Conservation (phyloP, 768 basidiomycete species). For the Mycena indigotica region DNA sequence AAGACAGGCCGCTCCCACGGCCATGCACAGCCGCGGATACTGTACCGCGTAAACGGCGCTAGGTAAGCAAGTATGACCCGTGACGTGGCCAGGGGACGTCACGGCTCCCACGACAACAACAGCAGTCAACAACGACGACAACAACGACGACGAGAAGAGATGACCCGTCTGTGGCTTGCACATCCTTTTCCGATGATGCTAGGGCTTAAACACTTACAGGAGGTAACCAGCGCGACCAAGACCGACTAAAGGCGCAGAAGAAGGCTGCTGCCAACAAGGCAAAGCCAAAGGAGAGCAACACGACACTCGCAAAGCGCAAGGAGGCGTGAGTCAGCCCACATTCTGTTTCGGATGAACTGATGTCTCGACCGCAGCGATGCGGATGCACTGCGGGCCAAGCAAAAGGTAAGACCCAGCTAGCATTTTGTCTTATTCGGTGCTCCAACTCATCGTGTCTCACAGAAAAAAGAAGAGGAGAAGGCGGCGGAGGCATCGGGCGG, state of each 20-base stretch:
- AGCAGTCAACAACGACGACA: too few relatives aligned
- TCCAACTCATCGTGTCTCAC: slow-evolving; percentile 17
- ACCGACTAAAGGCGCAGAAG: slow-evolving; percentile 74
- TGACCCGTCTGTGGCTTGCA: slow-evolving; percentile 63
- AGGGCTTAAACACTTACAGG: slow-evolving; percentile 48
- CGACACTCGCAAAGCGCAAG: slow-evolving; percentile 65
- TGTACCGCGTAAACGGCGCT: too few relatives aligned
- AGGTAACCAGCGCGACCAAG: slow-evolving; percentile 81
- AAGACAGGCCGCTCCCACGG: too few relatives aligned
- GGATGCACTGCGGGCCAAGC: slow-evolving; percentile 72
- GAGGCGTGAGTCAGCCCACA: slow-evolving; percentile 59
- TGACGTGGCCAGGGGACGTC: too few relatives aligned
- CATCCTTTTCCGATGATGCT: too few relatives aligned
- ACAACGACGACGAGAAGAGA: too few relatives aligned
- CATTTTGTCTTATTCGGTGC: slow-evolving; percentile 4
- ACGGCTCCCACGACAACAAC: too few relatives aligned
- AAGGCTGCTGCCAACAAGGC: slow-evolving; percentile 56
- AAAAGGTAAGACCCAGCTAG: slow-evolving; percentile 57
- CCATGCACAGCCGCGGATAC: not conserved
- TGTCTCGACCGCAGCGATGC: slow-evolving; percentile 80
- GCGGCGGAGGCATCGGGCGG: slow-evolving; percentile 31
- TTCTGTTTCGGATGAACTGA: slow-evolving; percentile 14
- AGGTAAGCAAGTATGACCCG: too few relatives aligned
- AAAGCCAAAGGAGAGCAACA: slow-evolving; percentile 73
- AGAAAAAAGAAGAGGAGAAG: slow-evolving; percentile 62